Evolutionary conservation across 1,284 basidiomycete species (phyloP).

Genomic region (Sphagnurus paluster): DNA sequence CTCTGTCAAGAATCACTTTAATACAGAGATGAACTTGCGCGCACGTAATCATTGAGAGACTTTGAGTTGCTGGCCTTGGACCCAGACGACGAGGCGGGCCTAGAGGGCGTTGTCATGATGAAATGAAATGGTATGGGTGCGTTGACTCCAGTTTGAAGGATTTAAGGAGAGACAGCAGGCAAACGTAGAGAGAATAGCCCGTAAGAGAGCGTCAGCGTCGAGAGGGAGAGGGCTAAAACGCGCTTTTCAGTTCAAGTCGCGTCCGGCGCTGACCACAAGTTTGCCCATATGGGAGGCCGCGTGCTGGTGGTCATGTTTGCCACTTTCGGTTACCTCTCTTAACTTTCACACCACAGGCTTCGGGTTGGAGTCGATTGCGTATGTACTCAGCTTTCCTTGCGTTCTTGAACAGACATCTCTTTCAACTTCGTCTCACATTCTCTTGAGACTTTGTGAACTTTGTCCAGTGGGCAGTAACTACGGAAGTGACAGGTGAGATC

Average conservation of each 20-base stretch:
- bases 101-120: conserved; percentile 44
- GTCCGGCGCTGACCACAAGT: conserved; percentile 39
- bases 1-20: conserved; percentile 9
- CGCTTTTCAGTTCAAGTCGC: conserved; percentile 40
- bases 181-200: conserved; percentile 14
- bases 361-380: background rate
- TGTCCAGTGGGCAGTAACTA: no score
- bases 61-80: conserved; percentile 44
- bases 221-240: conserved; percentile 29
- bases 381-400: no score
- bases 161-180: conserved; percentile 20
- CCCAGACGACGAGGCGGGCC: conserved; percentile 39
- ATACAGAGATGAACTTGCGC: conserved; percentile 22
- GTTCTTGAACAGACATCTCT: no score
- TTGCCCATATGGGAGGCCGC: conserved; percentile 20
- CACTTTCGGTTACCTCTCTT: conserved; percentile 10
- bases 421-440: no score
- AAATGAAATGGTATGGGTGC: conserved; percentile 16
- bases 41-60: conserved; percentile 61
- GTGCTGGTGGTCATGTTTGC: conserved; percentile 14
- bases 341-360: background rate
- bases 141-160: conserved; percentile 16
- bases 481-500: no score
- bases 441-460: no score
- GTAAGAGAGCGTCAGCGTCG: conserved; percentile 15